Evolutionary conservation across 2,329 filamentous ascomycete species (phyloP).

Genomic region (Tolypocladium paradoxum): DNA sequence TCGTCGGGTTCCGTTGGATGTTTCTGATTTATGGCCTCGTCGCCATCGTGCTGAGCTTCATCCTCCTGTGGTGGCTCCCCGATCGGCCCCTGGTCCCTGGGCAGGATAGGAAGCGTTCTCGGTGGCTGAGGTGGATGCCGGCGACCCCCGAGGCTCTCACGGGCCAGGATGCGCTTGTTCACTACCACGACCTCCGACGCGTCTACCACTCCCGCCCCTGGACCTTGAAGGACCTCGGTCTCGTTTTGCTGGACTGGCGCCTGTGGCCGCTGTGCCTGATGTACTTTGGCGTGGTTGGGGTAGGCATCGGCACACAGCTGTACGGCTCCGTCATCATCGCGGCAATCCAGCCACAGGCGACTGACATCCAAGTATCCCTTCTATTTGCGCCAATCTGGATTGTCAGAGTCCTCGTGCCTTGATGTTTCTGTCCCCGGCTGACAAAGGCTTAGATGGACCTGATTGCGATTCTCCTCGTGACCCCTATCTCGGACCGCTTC

Average conservation of each 20-base stretch:
- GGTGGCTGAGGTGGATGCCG: slow-evolving; percentile 56
- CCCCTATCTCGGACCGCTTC: slow-evolving; percentile 79
- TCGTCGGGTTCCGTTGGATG: slow-evolving; percentile 87
- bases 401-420: slow-evolving; percentile 34
- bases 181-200: slow-evolving; percentile 71
- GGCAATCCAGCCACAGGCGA: slow-evolving; percentile 63
- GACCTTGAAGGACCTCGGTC: slow-evolving; percentile 57
- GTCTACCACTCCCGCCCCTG: slow-evolving; percentile 70
- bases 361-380: slow-evolving; percentile 64
- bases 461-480: slow-evolving; percentile 74
- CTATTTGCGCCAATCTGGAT: slow-evolving; percentile 91
- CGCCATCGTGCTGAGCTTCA: slow-evolving; percentile 59
- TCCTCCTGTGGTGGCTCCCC: slow-evolving; percentile 81
- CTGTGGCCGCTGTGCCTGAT: slow-evolving; percentile 79
- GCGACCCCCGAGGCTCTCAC: slow-evolving; percentile 57
- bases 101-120: slow-evolving; percentile 37
- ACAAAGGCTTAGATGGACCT: slow-evolving; percentile 60
- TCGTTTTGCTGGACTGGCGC: slow-evolving; percentile 73
- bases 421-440: background rate
- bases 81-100: slow-evolving; percentile 70
- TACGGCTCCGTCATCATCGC: slow-evolving; percentile 83
- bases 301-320: slow-evolving; percentile 80
- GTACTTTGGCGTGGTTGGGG: slow-evolving; percentile 92
- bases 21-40: slow-evolving; percentile 78
- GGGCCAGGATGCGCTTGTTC: slow-evolving; percentile 67